A percentile compares a stretch with the other conserved stretches of the same genome.
Evolutionary conservation across 2,329 filamentous ascomycete genomes (phyloP).

Genomic region (Xylaria sp.): DNA sequence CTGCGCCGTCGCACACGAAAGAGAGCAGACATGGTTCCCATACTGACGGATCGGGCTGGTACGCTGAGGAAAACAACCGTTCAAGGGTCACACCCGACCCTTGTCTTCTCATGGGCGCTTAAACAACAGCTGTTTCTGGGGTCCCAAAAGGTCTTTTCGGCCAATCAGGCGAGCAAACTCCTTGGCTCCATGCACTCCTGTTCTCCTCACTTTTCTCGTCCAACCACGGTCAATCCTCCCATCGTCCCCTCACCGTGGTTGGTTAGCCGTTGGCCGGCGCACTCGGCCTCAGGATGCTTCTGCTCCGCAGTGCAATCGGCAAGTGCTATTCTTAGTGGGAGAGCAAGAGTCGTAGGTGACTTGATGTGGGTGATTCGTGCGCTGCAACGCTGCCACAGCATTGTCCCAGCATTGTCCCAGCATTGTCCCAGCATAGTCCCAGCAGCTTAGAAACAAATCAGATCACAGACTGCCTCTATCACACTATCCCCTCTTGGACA

Average conservation of each 20-base stretch:
- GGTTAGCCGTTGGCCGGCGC: slow-evolving; percentile 39
- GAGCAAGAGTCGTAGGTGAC: slow-evolving; percentile 37
- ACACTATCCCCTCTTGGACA: slow-evolving; percentile 43
- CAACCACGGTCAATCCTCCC: slow-evolving; percentile 46
- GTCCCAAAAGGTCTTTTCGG: slow-evolving; percentile 33
- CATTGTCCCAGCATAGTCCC: slow-evolving; percentile 40
- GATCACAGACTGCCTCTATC: slow-evolving; percentile 45
- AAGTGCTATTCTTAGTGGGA: slow-evolving; percentile 49
- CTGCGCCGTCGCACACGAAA: slow-evolving; percentile 22
- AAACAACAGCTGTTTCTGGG: slow-evolving; percentile 45
- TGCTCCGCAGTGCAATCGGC: slow-evolving; percentile 33
- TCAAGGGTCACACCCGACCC: slow-evolving; percentile 43
- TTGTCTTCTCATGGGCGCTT: slow-evolving; percentile 47
- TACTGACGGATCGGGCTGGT: slow-evolving; percentile 43
- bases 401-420: slow-evolving; percentile 41
- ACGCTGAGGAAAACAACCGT: slow-evolving; percentile 35
- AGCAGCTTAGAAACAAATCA: slow-evolving; percentile 48
- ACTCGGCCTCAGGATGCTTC: slow-evolving; percentile 33
- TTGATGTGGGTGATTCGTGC: slow-evolving; percentile 41
- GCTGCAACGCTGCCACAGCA: slow-evolving; percentile 41
- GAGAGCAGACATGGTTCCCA: slow-evolving; percentile 1
- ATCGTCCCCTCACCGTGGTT: slow-evolving; percentile 42
- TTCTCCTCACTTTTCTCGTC: slow-evolving; percentile 44
- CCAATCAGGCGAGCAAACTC: slow-evolving; percentile 42
- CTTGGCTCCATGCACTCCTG: slow-evolving; percentile 41